These are phyloP conservation scores for Arthrobotrys pseudoclavata DNA, from an alignment of 2,329 filamentous ascomycete species.

Conservation along the genomic window DNA sequence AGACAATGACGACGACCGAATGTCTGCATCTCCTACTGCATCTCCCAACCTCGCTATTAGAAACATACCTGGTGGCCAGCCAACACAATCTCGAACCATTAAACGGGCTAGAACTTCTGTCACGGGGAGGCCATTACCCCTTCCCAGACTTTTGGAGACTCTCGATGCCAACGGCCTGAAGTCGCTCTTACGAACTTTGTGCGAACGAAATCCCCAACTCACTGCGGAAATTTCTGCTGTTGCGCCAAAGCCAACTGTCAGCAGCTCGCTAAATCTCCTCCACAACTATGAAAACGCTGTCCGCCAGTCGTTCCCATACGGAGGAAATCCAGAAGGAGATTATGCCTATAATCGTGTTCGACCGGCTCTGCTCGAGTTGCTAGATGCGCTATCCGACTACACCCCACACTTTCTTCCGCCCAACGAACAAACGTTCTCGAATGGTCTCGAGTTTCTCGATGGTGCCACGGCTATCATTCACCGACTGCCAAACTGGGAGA, in stretches of 20 bases:
- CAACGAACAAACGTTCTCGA: constrained; percentile 84
- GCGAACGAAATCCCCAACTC: constrained; percentile 88
- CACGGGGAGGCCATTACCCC: constrained; percentile 75
- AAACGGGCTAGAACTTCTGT: constrained; percentile 79
- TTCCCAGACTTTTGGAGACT: constrained; percentile 90
- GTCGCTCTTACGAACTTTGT: constrained; percentile 88
- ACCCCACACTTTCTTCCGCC: constrained; percentile 96
- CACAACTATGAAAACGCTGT: constrained; percentile 84
- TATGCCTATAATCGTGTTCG: constrained; percentile 95
- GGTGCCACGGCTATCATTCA: constrained; percentile 92
- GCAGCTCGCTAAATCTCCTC: constrained; percentile 83
- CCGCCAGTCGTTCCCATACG: constrained; percentile 83
- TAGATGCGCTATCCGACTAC: constrained; percentile 92
- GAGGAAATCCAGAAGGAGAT: constrained; percentile 86
- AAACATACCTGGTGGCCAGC: constrained; percentile 75
- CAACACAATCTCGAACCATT: constrained; percentile 74
- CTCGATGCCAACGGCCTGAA: constrained; percentile 87
- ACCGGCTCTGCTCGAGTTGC: constrained; percentile 81
- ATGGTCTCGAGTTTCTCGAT: constrained; percentile 88
- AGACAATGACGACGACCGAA: constrained; percentile 73
- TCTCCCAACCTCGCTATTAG: constrained; percentile 82
- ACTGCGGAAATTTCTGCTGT: constrained; percentile 84
- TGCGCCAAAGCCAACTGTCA: constrained; percentile 87
- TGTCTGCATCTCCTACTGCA: constrained; percentile 87
- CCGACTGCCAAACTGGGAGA: constrained; percentile 89